Evolutionary conservation across 1,139 yeast species (phyloP).

Genomic region (Debaryomyces psychrophilus): DNA sequence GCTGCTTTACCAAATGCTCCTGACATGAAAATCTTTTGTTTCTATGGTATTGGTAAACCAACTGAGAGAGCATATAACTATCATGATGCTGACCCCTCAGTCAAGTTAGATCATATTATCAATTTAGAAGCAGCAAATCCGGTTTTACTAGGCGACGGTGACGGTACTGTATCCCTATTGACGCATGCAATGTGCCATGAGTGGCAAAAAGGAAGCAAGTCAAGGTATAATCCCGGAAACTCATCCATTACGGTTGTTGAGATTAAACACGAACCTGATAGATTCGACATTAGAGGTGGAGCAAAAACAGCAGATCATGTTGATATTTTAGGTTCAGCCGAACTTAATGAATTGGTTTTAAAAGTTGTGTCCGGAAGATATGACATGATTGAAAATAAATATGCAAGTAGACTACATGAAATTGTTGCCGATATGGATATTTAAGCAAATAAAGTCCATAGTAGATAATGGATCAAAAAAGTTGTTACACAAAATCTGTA

Average conservation of each 20-base stretch:
- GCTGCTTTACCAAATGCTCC: conserved; percentile 93
- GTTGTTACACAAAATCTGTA: conserved; percentile 6
- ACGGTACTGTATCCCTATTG: conserved; percentile 87
- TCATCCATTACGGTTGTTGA: conserved; percentile 79
- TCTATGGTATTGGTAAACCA: conserved; percentile 94
- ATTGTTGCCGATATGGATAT: conserved; percentile 55
- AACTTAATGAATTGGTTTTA: conserved; percentile 80
- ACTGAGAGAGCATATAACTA: conserved; percentile 92
- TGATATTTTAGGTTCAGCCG: conserved; percentile 92
- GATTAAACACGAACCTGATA: conserved; percentile 89
- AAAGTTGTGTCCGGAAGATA: conserved; percentile 84
- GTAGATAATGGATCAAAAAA: neutral
- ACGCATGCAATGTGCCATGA: conserved; percentile 81
- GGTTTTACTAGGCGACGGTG: conserved; percentile 88
- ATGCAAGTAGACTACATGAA: conserved; percentile 60
- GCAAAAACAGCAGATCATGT: conserved; percentile 98
- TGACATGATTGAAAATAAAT: conserved; percentile 59
- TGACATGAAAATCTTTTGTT: conserved; percentile 82
- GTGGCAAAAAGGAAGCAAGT: conserved; percentile 69
- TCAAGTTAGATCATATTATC: conserved; percentile 68
- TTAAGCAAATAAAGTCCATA: conserved; percentile 15
- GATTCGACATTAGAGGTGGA: conserved; percentile 94
- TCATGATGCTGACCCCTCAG: conserved; percentile 58
- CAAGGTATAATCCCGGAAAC: conserved; percentile 82
- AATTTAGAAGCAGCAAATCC: conserved; percentile 59